Percentiles rank a stretch among this genome's conserved stretches.
phyloP scores from a whole-genome alignment of 129 eudicot species.

The Helichrysum umbraculigerum region DNA sequence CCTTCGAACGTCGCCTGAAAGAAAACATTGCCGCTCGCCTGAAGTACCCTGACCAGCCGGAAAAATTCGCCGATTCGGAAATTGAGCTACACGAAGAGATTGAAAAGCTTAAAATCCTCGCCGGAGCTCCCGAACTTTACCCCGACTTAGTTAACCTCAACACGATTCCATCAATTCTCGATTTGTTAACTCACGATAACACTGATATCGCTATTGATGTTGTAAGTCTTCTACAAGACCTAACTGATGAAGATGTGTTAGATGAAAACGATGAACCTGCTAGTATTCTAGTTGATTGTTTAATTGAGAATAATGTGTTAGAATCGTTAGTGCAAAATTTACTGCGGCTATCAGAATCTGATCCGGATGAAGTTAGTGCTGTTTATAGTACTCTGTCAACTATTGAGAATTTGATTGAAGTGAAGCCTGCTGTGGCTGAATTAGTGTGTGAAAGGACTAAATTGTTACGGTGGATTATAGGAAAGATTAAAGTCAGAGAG shows the following conservation, averaged over 20 bases:
- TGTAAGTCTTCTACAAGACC: slow-evolving; percentile 68
- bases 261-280: slow-evolving; percentile 84
- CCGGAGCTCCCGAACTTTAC: slow-evolving; percentile 88
- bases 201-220: slow-evolving; percentile 83
- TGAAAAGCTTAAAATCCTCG: slow-evolving; percentile 84
- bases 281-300: slow-evolving; percentile 58
- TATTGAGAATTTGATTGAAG: slow-evolving; percentile 85
- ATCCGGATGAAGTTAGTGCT: slow-evolving; percentile 76
- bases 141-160: slow-evolving; percentile 74
- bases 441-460: slow-evolving; percentile 91
- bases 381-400: slow-evolving; percentile 66
- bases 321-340: slow-evolving; percentile 80
- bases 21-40: slow-evolving; percentile 96
- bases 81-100: slow-evolving; percentile 92
- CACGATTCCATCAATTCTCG: slow-evolving; percentile 63
- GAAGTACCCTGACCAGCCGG: slow-evolving; percentile 89
- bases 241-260: slow-evolving; percentile 83
- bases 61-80: slow-evolving; percentile 95
- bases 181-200: slow-evolving; percentile 75
- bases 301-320: slow-evolving; percentile 76
- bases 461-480: slow-evolving; percentile 79
- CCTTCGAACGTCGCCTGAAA: slow-evolving; percentile 86
- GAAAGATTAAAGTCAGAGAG: slow-evolving; percentile 81
- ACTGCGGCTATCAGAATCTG: slow-evolving; percentile 55
- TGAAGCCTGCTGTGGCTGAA: slow-evolving; percentile 82